These are phyloP conservation scores for Cladosporium colombiae DNA, from an alignment of 2,329 filamentous ascomycete species.

Conservation along the genomic window DNA sequence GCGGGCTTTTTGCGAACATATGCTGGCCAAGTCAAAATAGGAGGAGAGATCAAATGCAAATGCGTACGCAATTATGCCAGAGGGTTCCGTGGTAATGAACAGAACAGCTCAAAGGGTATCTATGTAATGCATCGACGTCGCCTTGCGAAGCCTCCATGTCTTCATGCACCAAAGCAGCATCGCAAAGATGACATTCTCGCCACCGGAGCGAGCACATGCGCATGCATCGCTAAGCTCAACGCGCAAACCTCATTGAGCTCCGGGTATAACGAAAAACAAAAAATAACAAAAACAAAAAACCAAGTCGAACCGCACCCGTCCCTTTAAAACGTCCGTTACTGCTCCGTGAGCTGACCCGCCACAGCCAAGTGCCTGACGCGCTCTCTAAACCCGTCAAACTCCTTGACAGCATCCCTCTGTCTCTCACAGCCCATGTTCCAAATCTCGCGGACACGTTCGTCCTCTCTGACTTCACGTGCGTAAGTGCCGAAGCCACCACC, in stretches of 20 bases:
- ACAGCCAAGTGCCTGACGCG: slow-evolving; percentile 37
- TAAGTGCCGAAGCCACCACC: slow-evolving; percentile 58
- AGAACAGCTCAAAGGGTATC: background rate
- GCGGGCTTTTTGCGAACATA: background rate
- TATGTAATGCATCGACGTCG: background rate
- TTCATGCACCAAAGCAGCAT: background rate
- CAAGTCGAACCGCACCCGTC: background rate
- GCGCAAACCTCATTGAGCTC: background rate
- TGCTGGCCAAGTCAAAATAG: background rate
- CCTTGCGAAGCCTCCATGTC: background rate
- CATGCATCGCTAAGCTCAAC: background rate
- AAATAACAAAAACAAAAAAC: background rate
- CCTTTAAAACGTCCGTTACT: slow-evolving; percentile 3
- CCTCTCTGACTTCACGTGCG: slow-evolving; percentile 61
- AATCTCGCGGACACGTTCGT: slow-evolving; percentile 61
- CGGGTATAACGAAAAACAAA: background rate
- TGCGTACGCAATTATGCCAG: background rate
- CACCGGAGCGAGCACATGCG: background rate
- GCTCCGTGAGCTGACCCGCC: slow-evolving; percentile 28
- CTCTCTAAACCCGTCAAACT: slow-evolving; percentile 56
- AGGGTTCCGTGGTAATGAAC: background rate
- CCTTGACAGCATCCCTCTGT: slow-evolving; percentile 61
- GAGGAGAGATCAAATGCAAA: background rate
- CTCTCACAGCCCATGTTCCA: slow-evolving; percentile 62
- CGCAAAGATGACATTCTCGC: background rate